phyloP scores from a whole-genome alignment of 352 stramenopile species.

The Phytopythium aichiense region DNA sequence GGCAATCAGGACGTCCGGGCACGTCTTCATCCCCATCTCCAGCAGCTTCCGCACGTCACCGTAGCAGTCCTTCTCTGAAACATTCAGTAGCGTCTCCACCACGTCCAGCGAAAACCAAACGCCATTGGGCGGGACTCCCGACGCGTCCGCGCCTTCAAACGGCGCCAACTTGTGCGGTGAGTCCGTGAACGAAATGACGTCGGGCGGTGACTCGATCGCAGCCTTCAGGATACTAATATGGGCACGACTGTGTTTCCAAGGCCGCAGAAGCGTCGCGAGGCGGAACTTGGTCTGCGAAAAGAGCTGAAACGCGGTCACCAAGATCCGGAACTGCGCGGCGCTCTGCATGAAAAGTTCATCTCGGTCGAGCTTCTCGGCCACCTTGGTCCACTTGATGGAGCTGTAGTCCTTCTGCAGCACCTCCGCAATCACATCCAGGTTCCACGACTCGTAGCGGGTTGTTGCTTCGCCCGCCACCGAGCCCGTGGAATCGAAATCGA shows the following conservation, averaged over 20 bases:
- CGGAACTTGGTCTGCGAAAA: constrained; percentile 83
- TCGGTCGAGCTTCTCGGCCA: constrained; percentile 81
- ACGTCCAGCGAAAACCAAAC: constrained; percentile 86
- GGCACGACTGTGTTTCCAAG: constrained; percentile 76
- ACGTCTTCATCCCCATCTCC: constrained; percentile 77
- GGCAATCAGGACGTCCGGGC: constrained; percentile 82
- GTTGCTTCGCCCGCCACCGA: constrained; percentile 21
- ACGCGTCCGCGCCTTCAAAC: constrained; percentile 85
- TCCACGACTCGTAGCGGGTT: constrained; percentile 52
- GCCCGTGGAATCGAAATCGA: constrained; percentile 56
- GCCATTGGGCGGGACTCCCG: constrained; percentile 78
- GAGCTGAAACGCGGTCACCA: constrained; percentile 77
- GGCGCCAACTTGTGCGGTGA: constrained; percentile 76
- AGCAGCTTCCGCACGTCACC: constrained; percentile 77
- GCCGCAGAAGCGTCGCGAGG: constrained; percentile 58
- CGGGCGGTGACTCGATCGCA: constrained; percentile 71
- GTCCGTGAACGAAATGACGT: constrained; percentile 78
- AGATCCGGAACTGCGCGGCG: constrained; percentile 54
- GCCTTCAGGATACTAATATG: constrained; percentile 76
- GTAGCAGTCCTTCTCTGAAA: constrained; percentile 85
- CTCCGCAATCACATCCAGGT: constrained; percentile 83
- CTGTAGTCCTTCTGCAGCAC: constrained; percentile 82
- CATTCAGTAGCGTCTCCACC: constrained; percentile 72
- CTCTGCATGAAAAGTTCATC: constrained; percentile 68
- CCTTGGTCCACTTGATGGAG: constrained; percentile 85